Evolutionary conservation across 148 eudicot genomes (phyloP).

Genomic region (Fagopyrum homotropicum): DNA sequence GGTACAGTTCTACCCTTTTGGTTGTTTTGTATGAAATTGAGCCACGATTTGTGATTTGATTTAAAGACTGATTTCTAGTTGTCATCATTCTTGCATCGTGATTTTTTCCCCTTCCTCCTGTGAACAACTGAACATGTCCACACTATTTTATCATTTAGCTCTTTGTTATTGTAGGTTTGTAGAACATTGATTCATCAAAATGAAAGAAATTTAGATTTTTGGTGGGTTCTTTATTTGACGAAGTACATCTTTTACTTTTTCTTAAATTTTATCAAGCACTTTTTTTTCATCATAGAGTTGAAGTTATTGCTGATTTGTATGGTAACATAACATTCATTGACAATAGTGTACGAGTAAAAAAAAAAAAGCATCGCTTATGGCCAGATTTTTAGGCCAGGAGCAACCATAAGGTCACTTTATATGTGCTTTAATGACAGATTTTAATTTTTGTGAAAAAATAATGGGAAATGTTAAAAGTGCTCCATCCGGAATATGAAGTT

Average conservation of each 20-base stretch:
- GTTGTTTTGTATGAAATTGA: background rate
- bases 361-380: no score
- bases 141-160: background rate
- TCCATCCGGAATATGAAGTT: no score
- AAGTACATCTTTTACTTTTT: background rate
- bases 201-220: background rate
- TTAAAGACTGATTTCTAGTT: background rate
- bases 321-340: no score
- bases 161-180: background rate
- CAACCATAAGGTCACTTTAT: no score
- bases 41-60: background rate
- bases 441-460: no score
- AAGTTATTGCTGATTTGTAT: background rate
- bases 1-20: constrained; percentile 28
- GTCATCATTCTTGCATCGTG: background rate
- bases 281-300: background rate
- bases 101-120: no score
- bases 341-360: no score
- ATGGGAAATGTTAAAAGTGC: no score
- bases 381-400: no score
- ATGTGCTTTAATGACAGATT: no score
- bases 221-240: background rate
- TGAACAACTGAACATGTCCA: background rate
- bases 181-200: background rate
- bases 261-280: background rate